Conservation (phyloP, 805 yeast species). For the Ascoidea asiatica region DNA sequence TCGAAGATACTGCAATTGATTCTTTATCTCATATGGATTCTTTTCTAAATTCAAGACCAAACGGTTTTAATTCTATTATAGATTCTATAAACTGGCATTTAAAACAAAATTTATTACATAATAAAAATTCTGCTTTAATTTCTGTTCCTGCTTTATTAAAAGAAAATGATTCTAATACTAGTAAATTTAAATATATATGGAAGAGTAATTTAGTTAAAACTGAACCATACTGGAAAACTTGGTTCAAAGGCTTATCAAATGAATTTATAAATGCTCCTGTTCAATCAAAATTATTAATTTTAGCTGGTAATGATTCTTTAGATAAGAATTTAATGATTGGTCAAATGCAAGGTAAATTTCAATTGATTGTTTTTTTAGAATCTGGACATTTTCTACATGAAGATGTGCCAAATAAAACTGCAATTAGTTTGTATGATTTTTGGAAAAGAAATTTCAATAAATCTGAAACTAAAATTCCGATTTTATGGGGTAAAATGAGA, state of each 20-base stretch:
- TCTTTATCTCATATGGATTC: slow-evolving; percentile 54
- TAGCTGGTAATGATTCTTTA: slow-evolving; percentile 82
- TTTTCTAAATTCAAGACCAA: slow-evolving; percentile 59
- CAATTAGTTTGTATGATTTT: slow-evolving; percentile 34
- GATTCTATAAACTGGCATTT: slow-evolving; percentile 79
- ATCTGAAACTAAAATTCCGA: slow-evolving; percentile 5
- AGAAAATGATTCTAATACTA: slow-evolving; percentile 11
- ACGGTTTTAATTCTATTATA: slow-evolving; percentile 31
- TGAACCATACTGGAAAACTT: slow-evolving; percentile 57
- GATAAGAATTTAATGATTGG: slow-evolving; percentile 84
- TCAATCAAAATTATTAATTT: slow-evolving; percentile 50
- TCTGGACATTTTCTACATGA: slow-evolving; percentile 84
- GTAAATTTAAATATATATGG: slow-evolving; percentile 34
- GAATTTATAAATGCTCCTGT: slow-evolving; percentile 33
- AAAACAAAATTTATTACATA: slow-evolving; percentile 37
- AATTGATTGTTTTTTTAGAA: slow-evolving; percentile 67
- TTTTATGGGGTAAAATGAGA: slow-evolving; percentile 9
- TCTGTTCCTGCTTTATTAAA: slow-evolving; percentile 65
- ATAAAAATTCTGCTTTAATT: slow-evolving; percentile 46
- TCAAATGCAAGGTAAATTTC: slow-evolving; percentile 97
- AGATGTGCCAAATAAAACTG: slow-evolving; percentile 63
- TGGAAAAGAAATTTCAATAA: slow-evolving; percentile 23
- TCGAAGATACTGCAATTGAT: slow-evolving; percentile 79
- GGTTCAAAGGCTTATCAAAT: slow-evolving; percentile 67
- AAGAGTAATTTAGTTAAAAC: slow-evolving; percentile 49